Base-by-base conservation (phyloP, 768 basidiomycete species). In the Lentinula guzmanii region DNA sequence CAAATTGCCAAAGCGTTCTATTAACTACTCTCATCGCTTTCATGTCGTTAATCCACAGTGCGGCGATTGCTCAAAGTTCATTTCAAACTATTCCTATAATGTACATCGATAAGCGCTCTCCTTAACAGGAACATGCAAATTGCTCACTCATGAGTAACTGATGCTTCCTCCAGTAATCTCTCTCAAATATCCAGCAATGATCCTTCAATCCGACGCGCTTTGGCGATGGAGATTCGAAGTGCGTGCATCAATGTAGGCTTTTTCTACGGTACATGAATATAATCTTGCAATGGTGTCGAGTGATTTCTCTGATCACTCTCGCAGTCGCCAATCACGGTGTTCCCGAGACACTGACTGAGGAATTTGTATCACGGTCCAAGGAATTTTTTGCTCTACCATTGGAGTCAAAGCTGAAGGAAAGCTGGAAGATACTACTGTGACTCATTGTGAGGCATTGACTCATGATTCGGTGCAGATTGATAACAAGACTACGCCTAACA, bases 161-260 rank as follows among this genome's bases (percentile, higher is more conserved):
- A 6, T 48, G 33, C 37, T n/a, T 9, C 15, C 11, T 46, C 28
- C 66, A 83, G 83, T 53, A 82, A 86, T 66, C 67, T 87, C 33
- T 67, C 72, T 28, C 65, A 74, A 60, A 72, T 82, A 21, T 61
- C 66, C 11, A 76, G 69, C 52, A 64, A 71, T 2, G 79, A 84
- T 58, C 66, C 76, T 0, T 62, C 34, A 1, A 70, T 74, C 24
- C 78, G 82, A 45, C 67, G 70, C 56, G 71, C 69, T 1, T 71
- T 93, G 1, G 90, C 85, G 0, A 67, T 74, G 24, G 72, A 83
- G 64, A 80, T 95, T 46, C 78, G 87, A 58, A 79, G 89, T 65
- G 92, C 93, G 0, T 93, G 90, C 65, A 85, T 91, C 60, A 80
- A 83, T 56, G 90, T 91, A 5, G 93, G 93, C 1, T 94, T 95